Evolutionary conservation across 176 grass and related monocot genomes (phyloP), one percentile per base, ranked within the genome.

Genomic region (Paspalum vaginatum): DNA sequence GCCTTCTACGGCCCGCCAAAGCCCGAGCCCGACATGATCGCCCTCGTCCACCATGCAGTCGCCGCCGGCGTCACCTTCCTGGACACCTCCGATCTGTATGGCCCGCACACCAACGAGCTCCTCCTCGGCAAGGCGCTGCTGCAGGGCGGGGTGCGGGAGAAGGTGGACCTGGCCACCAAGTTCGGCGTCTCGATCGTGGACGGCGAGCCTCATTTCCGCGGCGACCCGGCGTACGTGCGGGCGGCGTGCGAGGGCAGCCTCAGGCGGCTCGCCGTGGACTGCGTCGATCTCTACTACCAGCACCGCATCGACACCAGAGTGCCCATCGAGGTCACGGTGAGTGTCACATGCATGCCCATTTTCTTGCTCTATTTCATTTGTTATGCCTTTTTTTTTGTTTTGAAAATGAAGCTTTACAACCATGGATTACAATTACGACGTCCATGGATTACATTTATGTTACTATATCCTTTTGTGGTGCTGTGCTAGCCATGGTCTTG

Each of bases 81-180:
- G 5, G 60, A 62, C 26, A 62, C 60, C 60, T 9, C 44, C 80
- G 93, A 95, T 63, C 13, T 89, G 16, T 92, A 95, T 15, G 93
- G 93, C 11, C 93, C 93, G 11, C 84, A 76, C 74, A 95, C 89
- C 40, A 95, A 88, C 85, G 93, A 95, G 61, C 22, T 89, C 44
- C 88, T 95, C 43, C 81, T 92, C 65, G 85, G 89, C 54, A 94
- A 89, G 77, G 92, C 49, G 14, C 49, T n/a, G n/a, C n/a, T 15
- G 4, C 15, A 52, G 4, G 49, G 49, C 4, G 49, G 49, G 15
- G 49, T 52, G 49, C 15, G 49, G 32, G 32, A 32, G 32, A 32
- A 32, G 32, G 32, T 32, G 32, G 32, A 32, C 3, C 32, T 32
- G 32, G 49, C 49, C 4, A 52, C 49, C 3, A 52, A 52, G 79